phyloP scores from a whole-genome alignment of 2,329 filamentous ascomycete species.

The Sordariomycetes sp. region DNA sequence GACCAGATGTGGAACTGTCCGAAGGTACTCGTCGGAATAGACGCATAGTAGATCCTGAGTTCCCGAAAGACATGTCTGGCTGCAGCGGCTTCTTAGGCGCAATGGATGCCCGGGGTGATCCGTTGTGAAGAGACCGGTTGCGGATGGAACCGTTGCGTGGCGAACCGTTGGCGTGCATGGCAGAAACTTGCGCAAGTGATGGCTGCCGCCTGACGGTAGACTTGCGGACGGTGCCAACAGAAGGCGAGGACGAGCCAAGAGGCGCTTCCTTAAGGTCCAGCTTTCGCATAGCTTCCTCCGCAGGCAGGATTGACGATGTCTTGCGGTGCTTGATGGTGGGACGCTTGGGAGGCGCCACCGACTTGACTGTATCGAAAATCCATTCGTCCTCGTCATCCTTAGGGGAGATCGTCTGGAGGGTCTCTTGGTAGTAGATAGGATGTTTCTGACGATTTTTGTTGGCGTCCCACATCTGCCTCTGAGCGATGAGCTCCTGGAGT shows the following conservation, averaged over 20 bases:
- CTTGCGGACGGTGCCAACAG: conserved; percentile 47
- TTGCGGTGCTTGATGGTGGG: conserved; percentile 40
- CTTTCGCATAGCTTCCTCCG: conserved; percentile 52
- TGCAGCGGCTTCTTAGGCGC: conserved; percentile 70
- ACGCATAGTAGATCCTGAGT: conserved; percentile 82
- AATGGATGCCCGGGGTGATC: conserved; percentile 31
- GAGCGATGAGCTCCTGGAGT: conserved; percentile 77
- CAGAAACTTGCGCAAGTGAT: conserved; percentile 27
- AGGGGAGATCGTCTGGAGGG: conserved; percentile 61
- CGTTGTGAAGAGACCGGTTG: conserved; percentile 13
- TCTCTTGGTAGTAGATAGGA: conserved; percentile 88
- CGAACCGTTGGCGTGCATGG: conserved; percentile 28
- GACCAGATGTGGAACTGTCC: conserved; percentile 44
- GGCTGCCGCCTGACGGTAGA: conserved; percentile 44
- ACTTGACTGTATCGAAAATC: conserved; percentile 93
- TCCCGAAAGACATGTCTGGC: conserved; percentile 87
- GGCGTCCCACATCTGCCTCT: conserved; percentile 75
- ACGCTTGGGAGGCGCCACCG: conserved; percentile 47
- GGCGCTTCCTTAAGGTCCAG: conserved; percentile 54
- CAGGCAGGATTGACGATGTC: conserved; percentile 45
- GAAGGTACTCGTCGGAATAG: conserved; percentile 82
- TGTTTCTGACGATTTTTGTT: conserved; percentile 60
- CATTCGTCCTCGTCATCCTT: conserved; percentile 72
- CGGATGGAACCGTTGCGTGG: conserved; percentile 15
- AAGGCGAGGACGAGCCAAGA: conserved; percentile 45